Evolutionary conservation across 2,329 filamentous ascomycete genomes (phyloP), one percentile per base, ranked within the genome.

Genomic region (Penicillium sp.): DNA sequence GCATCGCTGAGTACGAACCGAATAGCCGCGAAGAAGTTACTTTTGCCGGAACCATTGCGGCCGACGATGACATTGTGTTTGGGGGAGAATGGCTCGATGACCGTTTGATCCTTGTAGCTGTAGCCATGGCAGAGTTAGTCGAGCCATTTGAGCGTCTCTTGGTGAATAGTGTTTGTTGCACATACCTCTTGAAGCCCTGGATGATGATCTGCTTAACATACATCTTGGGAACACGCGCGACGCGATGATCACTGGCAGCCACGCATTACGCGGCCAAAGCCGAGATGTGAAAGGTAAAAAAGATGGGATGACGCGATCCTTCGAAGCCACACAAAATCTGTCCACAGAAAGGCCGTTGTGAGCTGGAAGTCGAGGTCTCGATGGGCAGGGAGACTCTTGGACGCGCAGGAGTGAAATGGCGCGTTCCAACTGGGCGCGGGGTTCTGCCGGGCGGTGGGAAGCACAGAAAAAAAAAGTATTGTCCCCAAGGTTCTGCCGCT

Each of bases 191-290:
- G 79, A 99, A 99, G 85, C 94, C 94, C 75, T 99, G 94, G 71
- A 99, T 97, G 75, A 97, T 97, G 74, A 97, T 97, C 80, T 99
- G 94, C 76, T 99, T 99, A 83, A 99, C 97, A 80, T 95, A 94
- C 92, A 97, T 96, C 64, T 71, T 81, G 72, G 59, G 56, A 54
- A 60, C 39, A 61, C 57, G 66, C 61, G 62, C 56, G 63, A 67
- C 62, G 62, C 63, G 64, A 63, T 47, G 51, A 60, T 61, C 52
- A 64, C 46, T 56, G 54, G 54, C 29, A 61, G 57, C 52, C 55
- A 54, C 61, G 59, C 68, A 69, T 69, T 65, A 63, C 67, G 67
- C 60, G 57, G 51, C 46, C 52, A 20, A 47, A 50, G 49, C 49
- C 43, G 49, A 48, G 10, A 30, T 8, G 29, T 21, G 36, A 41